phyloP scores from a whole-genome alignment of 1,284 basidiomycete genomes.

The Filobasidium uniguttulatum region DNA sequence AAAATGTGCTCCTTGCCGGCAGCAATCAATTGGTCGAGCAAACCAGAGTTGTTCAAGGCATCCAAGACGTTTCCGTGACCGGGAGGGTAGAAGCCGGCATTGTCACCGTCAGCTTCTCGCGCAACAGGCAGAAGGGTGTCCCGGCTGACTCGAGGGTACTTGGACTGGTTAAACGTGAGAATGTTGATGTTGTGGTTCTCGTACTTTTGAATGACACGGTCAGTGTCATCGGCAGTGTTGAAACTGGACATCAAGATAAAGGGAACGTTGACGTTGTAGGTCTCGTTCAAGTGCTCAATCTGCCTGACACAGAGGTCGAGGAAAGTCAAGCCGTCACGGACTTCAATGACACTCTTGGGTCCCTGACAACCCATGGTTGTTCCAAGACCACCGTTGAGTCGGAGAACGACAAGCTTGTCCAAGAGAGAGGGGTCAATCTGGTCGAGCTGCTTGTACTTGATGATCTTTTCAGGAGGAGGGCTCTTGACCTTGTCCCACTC shows the following conservation, averaged over 20 bases:
- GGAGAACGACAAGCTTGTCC: constrained; percentile 93
- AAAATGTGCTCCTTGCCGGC: constrained; percentile 99
- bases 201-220: constrained; percentile 99
- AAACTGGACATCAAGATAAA: constrained; percentile 99
- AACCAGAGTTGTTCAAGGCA: constrained; percentile 62
- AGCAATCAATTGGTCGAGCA: constrained; percentile 83
- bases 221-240: constrained; percentile 96
- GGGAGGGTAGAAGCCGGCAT: constrained; percentile 96
- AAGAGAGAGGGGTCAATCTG: constrained; percentile 56
- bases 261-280: constrained; percentile 64
- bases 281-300: constrained; percentile 65
- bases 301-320: constrained; percentile 92
- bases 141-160: constrained; percentile 94
- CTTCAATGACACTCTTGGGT: constrained; percentile 73
- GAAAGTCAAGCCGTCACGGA: constrained; percentile 98
- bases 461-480: constrained; percentile 81
- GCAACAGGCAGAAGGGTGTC: constrained; percentile 86
- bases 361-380: constrained; percentile 41
- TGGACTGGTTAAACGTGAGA: constrained; percentile 84
- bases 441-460: constrained; percentile 67
- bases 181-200: constrained; percentile 92
- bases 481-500: constrained; percentile 97
- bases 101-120: constrained; percentile 73
- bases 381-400: constrained; percentile 98
- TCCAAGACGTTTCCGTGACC: constrained; percentile 77